phyloP scores from a whole-genome alignment of 352 stramenopile genomes.

The Aphanomyces euteiches region DNA sequence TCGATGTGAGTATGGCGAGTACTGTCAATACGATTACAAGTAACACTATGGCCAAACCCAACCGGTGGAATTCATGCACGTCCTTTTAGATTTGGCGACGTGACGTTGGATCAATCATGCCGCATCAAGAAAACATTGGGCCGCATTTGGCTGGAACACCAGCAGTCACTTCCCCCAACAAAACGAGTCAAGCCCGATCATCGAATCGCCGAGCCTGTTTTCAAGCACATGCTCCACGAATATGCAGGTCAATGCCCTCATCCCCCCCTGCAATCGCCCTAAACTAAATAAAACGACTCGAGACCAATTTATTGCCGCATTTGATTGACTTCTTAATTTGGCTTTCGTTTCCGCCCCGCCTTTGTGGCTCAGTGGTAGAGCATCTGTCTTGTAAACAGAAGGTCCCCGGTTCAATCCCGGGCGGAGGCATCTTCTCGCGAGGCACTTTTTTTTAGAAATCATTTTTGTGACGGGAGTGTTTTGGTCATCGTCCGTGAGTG shows the following conservation, averaged over 20 bases:
- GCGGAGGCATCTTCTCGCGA: constrained; percentile 22
- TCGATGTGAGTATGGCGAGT: constrained; percentile 65
- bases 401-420: constrained; percentile 23
- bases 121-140: constrained; percentile 36
- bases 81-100: constrained; percentile 50
- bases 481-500: too few species aligned
- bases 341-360: too few species aligned
- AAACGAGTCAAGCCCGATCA: too few species aligned
- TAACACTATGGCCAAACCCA: neutral
- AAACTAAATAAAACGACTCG: too few species aligned
- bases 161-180: too few species aligned
- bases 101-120: constrained; percentile 78
- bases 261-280: too few species aligned
- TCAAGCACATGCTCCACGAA: neutral
- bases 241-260: neutral
- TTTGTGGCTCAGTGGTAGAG: constrained; percentile 26
- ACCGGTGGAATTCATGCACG: neutral
- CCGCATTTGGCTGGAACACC: too few species aligned
- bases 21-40: constrained; percentile 78
- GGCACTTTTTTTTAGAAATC: neutral
- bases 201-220: neutral
- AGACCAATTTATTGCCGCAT: too few species aligned
- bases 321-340: too few species aligned
- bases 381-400: constrained; percentile 27
- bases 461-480: neutral